Conservation (phyloP, 306 rosid species). For the Quercus gilva region DNA sequence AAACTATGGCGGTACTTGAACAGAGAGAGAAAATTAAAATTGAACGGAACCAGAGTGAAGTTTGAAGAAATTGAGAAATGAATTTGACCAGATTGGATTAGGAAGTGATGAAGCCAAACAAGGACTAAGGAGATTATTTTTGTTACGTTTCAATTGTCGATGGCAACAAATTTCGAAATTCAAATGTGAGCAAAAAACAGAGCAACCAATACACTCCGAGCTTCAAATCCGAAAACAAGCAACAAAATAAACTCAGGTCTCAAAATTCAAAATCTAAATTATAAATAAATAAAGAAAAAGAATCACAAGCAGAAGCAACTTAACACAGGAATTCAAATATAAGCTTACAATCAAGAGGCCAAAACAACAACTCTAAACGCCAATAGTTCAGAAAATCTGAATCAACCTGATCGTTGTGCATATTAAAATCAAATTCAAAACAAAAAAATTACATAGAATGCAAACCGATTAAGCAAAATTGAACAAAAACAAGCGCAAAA, state of each 20-base stretch:
- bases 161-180: neutral
- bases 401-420: neutral
- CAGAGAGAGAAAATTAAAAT: neutral
- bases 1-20: neutral
- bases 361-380: neutral
- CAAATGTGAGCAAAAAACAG: neutral
- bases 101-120: neutral
- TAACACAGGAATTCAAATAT: neutral
- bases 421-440: neutral
- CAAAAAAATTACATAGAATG: neutral
- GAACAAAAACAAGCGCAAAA: neutral
- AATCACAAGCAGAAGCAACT: neutral
- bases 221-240: neutral
- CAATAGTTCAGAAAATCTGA: slow-evolving; percentile 5
- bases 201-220: neutral
- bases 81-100: neutral
- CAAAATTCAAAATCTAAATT: neutral
- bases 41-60: neutral
- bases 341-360: neutral
- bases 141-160: neutral
- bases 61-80: neutral
- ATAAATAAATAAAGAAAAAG: neutral
- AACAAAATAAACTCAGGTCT: neutral
- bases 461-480: neutral
- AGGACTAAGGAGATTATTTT: neutral